Evolutionary conservation across 139 green algal genomes (phyloP), one percentile per base, ranked within the genome.

Genomic region (Auxenochlorella protothecoides): DNA sequence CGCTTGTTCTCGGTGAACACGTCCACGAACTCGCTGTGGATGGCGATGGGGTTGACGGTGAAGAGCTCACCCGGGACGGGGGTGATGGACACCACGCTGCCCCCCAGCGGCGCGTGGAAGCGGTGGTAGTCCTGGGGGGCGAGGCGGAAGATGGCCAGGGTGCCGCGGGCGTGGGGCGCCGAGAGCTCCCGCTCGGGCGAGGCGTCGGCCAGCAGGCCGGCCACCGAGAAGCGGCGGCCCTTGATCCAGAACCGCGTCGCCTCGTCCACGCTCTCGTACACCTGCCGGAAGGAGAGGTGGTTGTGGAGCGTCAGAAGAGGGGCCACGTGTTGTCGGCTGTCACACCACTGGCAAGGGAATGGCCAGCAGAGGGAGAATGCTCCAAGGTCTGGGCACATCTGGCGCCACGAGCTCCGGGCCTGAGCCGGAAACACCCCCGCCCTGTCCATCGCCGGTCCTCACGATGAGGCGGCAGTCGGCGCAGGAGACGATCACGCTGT

Each of bases 181-280:
- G 80, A 65, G 5, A 76, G 27, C 8, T 55, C 7, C 7, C 55
- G 57, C 14, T 16, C 56, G 3, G 55, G 16, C n/a, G 68, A 55
- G 6, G 53, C 6, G 56, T 86, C 81, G 3, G 51, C 84, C 66
- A 90, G 69, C 73, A 90, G 78, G 6, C 76, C 73, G 4, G 71
- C 71, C 53, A 90, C 52, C 44, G 68, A 81, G 69, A 90, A 90
- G 53, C 79, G 68, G 44, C 72, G 70, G 59, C 84, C 85, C 78
- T 90, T 90, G 65, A 90, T 84, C 85, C 85, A 90, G 53, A 82
- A 85, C 27, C 79, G 73, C 3, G 80, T 84, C 3, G 84, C 84
- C 13, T 75, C 74, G 7, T 72, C 72, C 10, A 90, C 69, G 13
- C 12, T 74, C 61, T 77, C 16, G 62, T 81, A 89, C 44, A 82